Percentiles rank a stretch among this genome's conserved stretches.
These are phyloP conservation scores for Nannochloropsis gaditana DNA, from an alignment of 108 stramenopile genomes.

Conservation along the genomic window DNA sequence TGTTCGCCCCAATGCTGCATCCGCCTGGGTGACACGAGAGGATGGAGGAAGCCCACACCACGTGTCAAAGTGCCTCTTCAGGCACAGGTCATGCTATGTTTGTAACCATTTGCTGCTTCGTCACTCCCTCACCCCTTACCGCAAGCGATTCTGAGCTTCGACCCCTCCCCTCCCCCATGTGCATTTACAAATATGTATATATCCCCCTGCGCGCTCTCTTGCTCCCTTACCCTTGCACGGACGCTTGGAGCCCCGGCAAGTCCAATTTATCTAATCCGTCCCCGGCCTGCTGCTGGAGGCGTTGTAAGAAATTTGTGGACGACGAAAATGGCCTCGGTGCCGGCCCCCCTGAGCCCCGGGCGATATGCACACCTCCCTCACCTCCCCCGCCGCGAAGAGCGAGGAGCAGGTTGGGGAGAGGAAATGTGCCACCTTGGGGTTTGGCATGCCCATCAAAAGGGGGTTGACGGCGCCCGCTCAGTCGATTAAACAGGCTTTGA, in stretches of 20 bases:
- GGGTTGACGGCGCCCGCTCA: neutral
- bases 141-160: too few species aligned
- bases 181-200: too few species aligned
- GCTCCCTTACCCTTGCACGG: neutral
- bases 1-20: neutral
- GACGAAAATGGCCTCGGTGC: neutral
- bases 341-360: neutral
- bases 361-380: neutral
- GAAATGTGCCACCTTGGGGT: neutral
- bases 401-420: neutral
- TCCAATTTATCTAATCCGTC: neutral
- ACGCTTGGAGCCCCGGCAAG: constrained; percentile 10
- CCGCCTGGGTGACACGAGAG: neutral
- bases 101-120: too few species aligned
- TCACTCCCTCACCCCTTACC: too few species aligned
- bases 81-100: too few species aligned
- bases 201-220: neutral
- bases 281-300: neutral
- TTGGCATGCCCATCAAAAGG: neutral
- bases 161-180: neutral
- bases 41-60: neutral
- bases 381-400: neutral
- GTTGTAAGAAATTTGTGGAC: neutral
- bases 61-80: too few species aligned
- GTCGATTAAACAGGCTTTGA: neutral